A percentile compares a stretch with the other conserved stretches of the same genome.
Conservation (phyloP, 2,329 filamentous ascomycete species). For the Cordyceps tenuipes region DNA sequence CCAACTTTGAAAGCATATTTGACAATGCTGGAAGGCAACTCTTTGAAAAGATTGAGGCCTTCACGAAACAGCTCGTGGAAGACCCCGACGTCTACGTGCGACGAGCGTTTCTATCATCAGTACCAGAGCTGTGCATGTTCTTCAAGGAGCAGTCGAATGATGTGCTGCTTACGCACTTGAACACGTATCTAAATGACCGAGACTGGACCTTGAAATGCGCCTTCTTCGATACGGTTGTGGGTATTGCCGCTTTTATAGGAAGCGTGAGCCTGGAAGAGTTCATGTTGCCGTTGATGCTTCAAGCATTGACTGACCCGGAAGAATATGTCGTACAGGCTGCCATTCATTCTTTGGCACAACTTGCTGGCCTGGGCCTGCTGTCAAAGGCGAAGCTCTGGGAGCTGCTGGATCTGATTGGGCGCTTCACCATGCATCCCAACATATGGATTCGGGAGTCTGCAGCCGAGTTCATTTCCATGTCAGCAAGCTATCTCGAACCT, state of each 20-base stretch:
- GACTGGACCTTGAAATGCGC: slow-evolving; percentile 96
- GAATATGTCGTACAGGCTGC: slow-evolving; percentile 91
- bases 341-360: slow-evolving; percentile 75
- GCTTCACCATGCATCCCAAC: slow-evolving; percentile 90
- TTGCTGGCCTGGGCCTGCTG: slow-evolving; percentile 80
- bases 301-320: slow-evolving; percentile 85
- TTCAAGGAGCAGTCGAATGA: slow-evolving; percentile 91
- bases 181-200: slow-evolving; percentile 92
- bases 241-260: slow-evolving; percentile 83
- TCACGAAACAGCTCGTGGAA: slow-evolving; percentile 84
- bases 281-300: slow-evolving; percentile 90
- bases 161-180: slow-evolving; percentile 90
- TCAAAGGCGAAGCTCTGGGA: slow-evolving; percentile 82
- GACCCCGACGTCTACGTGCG: slow-evolving; percentile 80
- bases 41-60: slow-evolving; percentile 72
- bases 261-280: slow-evolving; percentile 88
- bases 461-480: slow-evolving; percentile 70
- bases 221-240: slow-evolving; percentile 92
- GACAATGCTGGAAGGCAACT: slow-evolving; percentile 81
- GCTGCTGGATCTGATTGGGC: slow-evolving; percentile 70
- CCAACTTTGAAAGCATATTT: slow-evolving; percentile 73
- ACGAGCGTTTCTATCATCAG: slow-evolving; percentile 82
- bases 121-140: slow-evolving; percentile 87
- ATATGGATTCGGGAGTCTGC: slow-evolving; percentile 91
- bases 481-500: slow-evolving; percentile 64